A percentile compares a stretch with the other conserved stretches of the same genome.
Evolutionary conservation across 2,329 filamentous ascomycete species (phyloP).

Genomic region (Botryotinia globosa): DNA sequence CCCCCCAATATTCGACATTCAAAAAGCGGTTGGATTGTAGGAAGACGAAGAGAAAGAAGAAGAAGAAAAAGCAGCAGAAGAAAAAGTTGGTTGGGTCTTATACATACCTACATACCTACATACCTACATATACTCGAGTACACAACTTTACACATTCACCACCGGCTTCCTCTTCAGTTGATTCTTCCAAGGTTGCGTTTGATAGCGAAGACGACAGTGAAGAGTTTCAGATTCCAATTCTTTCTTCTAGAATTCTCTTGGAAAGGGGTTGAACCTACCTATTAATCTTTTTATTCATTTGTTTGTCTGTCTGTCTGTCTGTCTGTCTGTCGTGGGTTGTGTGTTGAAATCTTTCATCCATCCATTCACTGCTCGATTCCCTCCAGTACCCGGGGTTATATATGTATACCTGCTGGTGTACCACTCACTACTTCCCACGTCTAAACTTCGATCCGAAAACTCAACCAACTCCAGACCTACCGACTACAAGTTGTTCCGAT

Average conservation of each 20-base stretch:
- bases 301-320: background rate
- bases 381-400: background rate
- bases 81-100: background rate
- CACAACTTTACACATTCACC: background rate
- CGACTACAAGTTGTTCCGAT: background rate
- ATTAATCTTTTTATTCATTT: background rate
- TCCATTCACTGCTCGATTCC: background rate
- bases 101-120: background rate
- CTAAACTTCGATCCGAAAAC: slow-evolving; percentile 1
- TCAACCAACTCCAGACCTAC: background rate
- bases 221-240: background rate
- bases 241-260: background rate
- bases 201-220: background rate
- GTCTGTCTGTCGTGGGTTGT: background rate
- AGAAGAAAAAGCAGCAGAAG: background rate
- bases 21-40: background rate
- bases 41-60: background rate
- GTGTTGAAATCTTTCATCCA: background rate
- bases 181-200: no score
- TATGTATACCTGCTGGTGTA: background rate
- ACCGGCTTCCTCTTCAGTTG: background rate
- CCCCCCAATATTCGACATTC: slow-evolving; percentile 4
- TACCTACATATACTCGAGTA: background rate
- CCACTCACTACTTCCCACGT: background rate
- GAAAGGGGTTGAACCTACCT: background rate